Conservation (phyloP, 768 basidiomycete species). For the Mycena indigotica region DNA sequence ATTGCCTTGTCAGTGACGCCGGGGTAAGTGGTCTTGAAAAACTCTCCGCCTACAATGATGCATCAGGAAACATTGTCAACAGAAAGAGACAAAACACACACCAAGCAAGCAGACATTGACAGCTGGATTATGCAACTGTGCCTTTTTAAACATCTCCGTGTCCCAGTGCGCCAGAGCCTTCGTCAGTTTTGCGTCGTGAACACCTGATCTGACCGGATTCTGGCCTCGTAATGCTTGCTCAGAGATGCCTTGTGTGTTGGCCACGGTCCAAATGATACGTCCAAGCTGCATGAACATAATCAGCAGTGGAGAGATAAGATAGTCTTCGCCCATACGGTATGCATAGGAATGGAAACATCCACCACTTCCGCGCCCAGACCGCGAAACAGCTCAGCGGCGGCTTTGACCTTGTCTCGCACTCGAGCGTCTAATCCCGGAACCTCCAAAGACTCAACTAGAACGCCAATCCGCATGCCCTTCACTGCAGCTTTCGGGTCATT, state of each 20-base stretch:
- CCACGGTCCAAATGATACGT: conserved; percentile 11
- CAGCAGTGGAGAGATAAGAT: neutral
- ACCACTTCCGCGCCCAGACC: conserved; percentile 42
- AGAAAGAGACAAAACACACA: neutral
- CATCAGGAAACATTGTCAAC: neutral
- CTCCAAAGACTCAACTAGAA: conserved; percentile 42
- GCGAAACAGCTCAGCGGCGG: conserved; percentile 36
- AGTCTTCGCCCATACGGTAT: conserved; percentile 21
- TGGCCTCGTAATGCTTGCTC: conserved; percentile 22
- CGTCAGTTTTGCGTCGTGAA: conserved; percentile 35
- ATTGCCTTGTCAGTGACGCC: conserved; percentile 35
- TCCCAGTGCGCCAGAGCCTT: conserved; percentile 37
- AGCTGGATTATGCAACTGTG: conserved; percentile 19
- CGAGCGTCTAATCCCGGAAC: conserved; percentile 36
- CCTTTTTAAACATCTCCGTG: conserved; percentile 42
- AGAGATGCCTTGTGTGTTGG: conserved; percentile 18
- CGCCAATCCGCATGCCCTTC: conserved; percentile 40
- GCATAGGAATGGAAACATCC: conserved; percentile 44
- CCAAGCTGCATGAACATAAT: conserved; percentile 8
- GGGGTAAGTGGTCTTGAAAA: conserved; percentile 11
- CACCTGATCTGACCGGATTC: conserved; percentile 29
- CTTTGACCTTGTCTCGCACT: conserved; percentile 36
- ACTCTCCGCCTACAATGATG: conserved; percentile 15
- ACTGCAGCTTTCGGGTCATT: conserved; percentile 27
- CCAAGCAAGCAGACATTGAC: conserved; percentile 13